phyloP scores from a whole-genome alignment of 805 yeast species.

The Torulaspora maleeae region DNA sequence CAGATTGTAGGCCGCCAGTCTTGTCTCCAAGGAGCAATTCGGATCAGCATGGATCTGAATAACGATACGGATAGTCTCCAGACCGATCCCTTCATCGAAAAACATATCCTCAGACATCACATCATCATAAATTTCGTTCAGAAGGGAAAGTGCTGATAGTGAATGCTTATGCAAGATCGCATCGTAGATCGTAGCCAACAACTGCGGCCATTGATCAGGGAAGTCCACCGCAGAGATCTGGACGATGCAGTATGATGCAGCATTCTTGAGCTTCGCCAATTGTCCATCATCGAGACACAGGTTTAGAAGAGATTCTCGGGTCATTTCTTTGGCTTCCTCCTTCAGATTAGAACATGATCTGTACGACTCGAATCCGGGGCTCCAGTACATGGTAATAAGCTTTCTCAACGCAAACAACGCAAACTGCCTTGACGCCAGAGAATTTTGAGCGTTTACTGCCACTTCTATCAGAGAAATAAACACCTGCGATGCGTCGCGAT shows the following conservation, averaged over 20 bases:
- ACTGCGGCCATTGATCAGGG: slow-evolving; percentile 93
- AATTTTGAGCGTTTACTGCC: slow-evolving; percentile 33
- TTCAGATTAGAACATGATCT: slow-evolving; percentile 55
- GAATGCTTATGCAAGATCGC: slow-evolving; percentile 34
- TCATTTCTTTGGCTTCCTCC: slow-evolving; percentile 45
- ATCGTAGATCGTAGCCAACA: slow-evolving; percentile 47
- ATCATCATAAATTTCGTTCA: slow-evolving; percentile 80
- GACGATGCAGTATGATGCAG: slow-evolving; percentile 69
- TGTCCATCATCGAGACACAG: slow-evolving; percentile 42
- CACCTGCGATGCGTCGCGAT: slow-evolving; percentile 46
- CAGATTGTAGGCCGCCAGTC: slow-evolving; percentile 46
- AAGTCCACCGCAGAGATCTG: slow-evolving; percentile 85
- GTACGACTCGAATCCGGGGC: slow-evolving; percentile 73
- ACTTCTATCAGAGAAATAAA: slow-evolving; percentile 42
- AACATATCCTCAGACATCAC: slow-evolving; percentile 82
- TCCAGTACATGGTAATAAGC: slow-evolving; percentile 72
- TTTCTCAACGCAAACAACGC: slow-evolving; percentile 63
- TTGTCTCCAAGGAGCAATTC: slow-evolving; percentile 37
- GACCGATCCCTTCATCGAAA: slow-evolving; percentile 68
- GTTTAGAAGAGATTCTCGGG: slow-evolving; percentile 49
- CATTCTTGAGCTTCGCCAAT: slow-evolving; percentile 56
- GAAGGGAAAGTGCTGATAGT: slow-evolving; percentile 53
- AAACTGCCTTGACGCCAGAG: slow-evolving; percentile 50
- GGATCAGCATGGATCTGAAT: slow-evolving; percentile 37
- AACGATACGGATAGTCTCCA: slow-evolving; percentile 48